Conservation (phyloP, 495 filamentous ascomycete genomes). For the Penicillium ucsense region DNA sequence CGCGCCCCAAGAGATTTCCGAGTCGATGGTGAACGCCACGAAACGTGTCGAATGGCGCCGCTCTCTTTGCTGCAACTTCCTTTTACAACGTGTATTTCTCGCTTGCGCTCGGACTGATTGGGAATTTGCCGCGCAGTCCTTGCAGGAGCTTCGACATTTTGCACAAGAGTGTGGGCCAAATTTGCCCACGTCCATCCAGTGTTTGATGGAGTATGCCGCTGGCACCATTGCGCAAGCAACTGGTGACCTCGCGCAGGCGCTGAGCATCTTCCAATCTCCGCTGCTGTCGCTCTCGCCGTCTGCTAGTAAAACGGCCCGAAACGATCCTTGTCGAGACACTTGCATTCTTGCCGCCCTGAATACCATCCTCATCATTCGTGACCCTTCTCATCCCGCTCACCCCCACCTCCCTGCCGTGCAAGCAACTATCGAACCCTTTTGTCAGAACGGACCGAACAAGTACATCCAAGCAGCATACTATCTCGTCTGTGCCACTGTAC, state of each 20-base stretch:
- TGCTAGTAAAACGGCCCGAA: slow-evolving; percentile 29
- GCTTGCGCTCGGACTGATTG: slow-evolving; percentile 54
- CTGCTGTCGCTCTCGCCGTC: slow-evolving; percentile 43
- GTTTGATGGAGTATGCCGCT: slow-evolving; percentile 54
- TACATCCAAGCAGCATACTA: slow-evolving; percentile 70
- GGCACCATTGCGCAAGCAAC: slow-evolving; percentile 73
- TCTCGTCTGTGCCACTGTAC: slow-evolving; percentile 61
- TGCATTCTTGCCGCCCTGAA: slow-evolving; percentile 74
- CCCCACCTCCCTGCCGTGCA: slow-evolving; percentile 42
- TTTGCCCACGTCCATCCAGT: slow-evolving; percentile 34
- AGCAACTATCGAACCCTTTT: slow-evolving; percentile 56
- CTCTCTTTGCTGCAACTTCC: slow-evolving; percentile 45
- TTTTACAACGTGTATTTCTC: slow-evolving; percentile 50
- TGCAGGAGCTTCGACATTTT: slow-evolving; percentile 31
- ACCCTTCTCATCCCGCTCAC: slow-evolving; percentile 43
- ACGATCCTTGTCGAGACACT: slow-evolving; percentile 58
- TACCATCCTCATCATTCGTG: slow-evolving; percentile 69
- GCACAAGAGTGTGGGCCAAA: slow-evolving; percentile 23
- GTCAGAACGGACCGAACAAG: slow-evolving; percentile 55
- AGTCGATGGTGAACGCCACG: slow-evolving; percentile 37
- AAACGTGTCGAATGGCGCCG: slow-evolving; percentile 43
- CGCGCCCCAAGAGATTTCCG: slow-evolving; percentile 29
- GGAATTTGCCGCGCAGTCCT: slow-evolving; percentile 39
- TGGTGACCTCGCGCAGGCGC: slow-evolving; percentile 57
- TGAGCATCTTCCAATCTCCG: slow-evolving; percentile 52